phyloP scores from a whole-genome alignment of 1,139 yeast species.

The Sugiyamaella neomexicana region DNA sequence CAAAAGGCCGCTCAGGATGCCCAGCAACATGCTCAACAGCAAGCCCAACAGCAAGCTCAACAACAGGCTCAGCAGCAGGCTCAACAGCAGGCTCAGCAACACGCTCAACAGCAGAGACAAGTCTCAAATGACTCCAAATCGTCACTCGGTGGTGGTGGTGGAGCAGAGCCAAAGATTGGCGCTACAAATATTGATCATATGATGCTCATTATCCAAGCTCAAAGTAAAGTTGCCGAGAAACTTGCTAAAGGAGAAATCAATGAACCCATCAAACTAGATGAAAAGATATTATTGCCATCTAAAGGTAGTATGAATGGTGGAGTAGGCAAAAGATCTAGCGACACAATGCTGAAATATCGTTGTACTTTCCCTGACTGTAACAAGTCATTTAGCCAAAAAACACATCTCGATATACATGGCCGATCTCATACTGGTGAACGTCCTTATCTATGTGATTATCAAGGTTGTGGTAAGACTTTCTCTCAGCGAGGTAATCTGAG shows the following conservation, averaged over 20 bases:
- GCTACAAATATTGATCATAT: slow-evolving; percentile 87
- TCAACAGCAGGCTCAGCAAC: slow-evolving; percentile 20
- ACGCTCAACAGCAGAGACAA: slow-evolving; percentile 21
- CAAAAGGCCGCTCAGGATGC: slow-evolving; percentile 16
- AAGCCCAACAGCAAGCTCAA: slow-evolving; percentile 19
- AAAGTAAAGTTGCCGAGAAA: slow-evolving; percentile 61
- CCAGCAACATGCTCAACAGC: slow-evolving; percentile 17
- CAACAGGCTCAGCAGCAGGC: slow-evolving; percentile 20
- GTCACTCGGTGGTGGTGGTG: slow-evolving; percentile 55
- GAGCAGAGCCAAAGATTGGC: slow-evolving; percentile 70
- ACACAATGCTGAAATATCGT: slow-evolving; percentile 48
- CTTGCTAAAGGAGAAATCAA: slow-evolving; percentile 32
- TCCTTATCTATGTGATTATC: slow-evolving; percentile 65
- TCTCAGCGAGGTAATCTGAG: slow-evolving; percentile 92
- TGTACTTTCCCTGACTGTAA: slow-evolving; percentile 66
- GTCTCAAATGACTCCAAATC: slow-evolving; percentile 15
- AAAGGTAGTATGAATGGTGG: slow-evolving; percentile 77
- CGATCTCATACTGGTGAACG: slow-evolving; percentile 78
- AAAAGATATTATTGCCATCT: slow-evolving; percentile 54
- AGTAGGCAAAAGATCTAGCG: slow-evolving; percentile 62
- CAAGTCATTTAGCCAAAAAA: slow-evolving; percentile 87
- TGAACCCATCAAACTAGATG: slow-evolving; percentile 35
- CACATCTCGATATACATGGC: slow-evolving; percentile 83
- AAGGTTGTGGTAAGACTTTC: slow-evolving; percentile 64
- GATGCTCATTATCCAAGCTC: slow-evolving; percentile 86